phyloP scores from a whole-genome alignment of 768 basidiomycete genomes.

The Naganishia onofrii region DNA sequence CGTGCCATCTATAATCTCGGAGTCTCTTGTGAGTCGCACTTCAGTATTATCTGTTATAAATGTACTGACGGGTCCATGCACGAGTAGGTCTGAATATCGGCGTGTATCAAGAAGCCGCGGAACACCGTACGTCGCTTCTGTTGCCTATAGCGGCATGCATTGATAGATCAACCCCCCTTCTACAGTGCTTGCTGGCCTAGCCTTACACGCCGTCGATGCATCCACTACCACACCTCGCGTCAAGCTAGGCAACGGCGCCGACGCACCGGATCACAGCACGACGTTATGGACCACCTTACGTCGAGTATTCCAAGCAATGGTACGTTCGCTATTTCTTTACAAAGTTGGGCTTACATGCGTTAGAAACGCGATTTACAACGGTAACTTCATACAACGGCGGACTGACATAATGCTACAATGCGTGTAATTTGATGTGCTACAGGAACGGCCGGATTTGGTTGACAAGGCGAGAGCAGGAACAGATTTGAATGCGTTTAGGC shows the following conservation, averaged over 20 bases:
- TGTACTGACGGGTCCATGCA: conserved; percentile 15
- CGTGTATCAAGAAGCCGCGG: conserved; percentile 89
- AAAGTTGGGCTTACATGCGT: neutral
- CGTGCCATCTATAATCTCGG: conserved; percentile 97
- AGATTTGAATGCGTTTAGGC: conserved; percentile 69
- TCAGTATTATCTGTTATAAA: conserved; percentile 11
- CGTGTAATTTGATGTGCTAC: neutral
- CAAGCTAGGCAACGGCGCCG: conserved; percentile 24
- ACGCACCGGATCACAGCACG: conserved; percentile 66
- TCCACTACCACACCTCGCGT: neutral
- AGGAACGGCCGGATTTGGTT: conserved; percentile 80
- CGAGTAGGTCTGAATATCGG: conserved; percentile 85
- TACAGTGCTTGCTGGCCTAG: conserved; percentile 45
- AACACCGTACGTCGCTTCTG: conserved; percentile 61
- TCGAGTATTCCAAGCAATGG: conserved; percentile 77
- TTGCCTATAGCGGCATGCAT: neutral
- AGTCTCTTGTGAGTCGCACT: conserved; percentile 74
- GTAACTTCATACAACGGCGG: too few species aligned
- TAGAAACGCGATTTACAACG: neutral
- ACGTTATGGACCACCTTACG: conserved; percentile 88
- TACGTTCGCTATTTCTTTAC: conserved; percentile 49
- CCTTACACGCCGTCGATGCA: conserved; percentile 38
- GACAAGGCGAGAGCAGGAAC: conserved; percentile 67
- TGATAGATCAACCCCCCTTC: neutral
- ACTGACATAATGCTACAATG: neutral